Evolutionary conservation across 1,284 basidiomycete genomes (phyloP).

Genomic region (Pholiota adiposa): DNA sequence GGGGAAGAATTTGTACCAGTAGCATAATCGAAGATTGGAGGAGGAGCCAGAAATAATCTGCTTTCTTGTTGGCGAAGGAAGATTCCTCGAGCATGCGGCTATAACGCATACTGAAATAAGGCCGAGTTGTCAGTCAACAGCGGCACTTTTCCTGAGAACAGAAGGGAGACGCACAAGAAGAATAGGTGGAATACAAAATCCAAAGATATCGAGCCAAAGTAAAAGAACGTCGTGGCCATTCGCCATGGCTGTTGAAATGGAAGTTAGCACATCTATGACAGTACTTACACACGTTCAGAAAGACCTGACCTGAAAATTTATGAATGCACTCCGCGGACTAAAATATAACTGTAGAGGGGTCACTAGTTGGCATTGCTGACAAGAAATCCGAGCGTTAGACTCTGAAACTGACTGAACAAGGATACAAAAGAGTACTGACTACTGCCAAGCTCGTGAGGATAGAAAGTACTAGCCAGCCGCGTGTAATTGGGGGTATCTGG

Average conservation of each 20-base stretch:
- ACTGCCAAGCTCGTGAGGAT: conserved; percentile 84
- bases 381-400: neutral
- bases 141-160: conserved; percentile 2
- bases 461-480: conserved; percentile 79
- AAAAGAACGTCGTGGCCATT: conserved; percentile 90
- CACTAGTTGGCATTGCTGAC: conserved; percentile 88
- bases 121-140: neutral
- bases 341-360: conserved; percentile 93
- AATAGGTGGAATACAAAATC: conserved; percentile 97
- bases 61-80: conserved; percentile 87
- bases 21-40: conserved; percentile 82
- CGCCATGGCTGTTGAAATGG: conserved; percentile 85
- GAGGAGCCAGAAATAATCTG: conserved; percentile 95
- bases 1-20: conserved; percentile 53
- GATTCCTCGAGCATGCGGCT: conserved; percentile 96
- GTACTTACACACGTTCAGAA: neutral
- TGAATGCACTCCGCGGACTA: conserved; percentile 83
- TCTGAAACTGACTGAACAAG: neutral
- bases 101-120: conserved; percentile 82
- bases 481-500: conserved; percentile 89
- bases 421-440: conserved; percentile 54
- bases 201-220: conserved; percentile 92
- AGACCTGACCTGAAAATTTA: conserved; percentile 72
- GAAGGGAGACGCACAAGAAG: conserved; percentile 80
- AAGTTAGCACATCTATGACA: neutral